These are phyloP conservation scores for Mucor racemosus DNA, from an alignment of 371 early-diverging fungal genomes.

Conservation along the genomic window DNA sequence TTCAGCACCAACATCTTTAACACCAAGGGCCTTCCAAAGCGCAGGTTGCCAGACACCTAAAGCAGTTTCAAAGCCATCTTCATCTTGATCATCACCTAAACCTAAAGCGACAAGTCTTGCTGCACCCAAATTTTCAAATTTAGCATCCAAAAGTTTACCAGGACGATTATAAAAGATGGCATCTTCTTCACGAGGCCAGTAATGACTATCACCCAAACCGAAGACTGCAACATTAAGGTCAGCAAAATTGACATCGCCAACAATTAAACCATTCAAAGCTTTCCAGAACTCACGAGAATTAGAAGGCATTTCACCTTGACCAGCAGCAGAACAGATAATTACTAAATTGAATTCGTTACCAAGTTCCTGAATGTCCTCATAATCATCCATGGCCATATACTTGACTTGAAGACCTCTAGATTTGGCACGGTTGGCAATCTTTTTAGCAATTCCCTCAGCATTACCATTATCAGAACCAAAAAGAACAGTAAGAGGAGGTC, in stretches of 20 bases:
- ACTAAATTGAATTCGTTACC: slow-evolving; percentile 73
- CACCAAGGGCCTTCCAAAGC: slow-evolving; percentile 74
- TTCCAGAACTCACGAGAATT: slow-evolving; percentile 89
- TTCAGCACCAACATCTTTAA: slow-evolving; percentile 55
- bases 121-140: slow-evolving; percentile 75
- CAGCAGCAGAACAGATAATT: slow-evolving; percentile 83
- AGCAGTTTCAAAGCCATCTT: slow-evolving; percentile 86
- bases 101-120: slow-evolving; percentile 62
- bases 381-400: slow-evolving; percentile 78
- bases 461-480: slow-evolving; percentile 90
- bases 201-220: slow-evolving; percentile 90
- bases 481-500: slow-evolving; percentile 75
- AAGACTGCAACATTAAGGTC: slow-evolving; percentile 76
- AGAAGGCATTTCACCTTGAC: slow-evolving; percentile 93
- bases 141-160: slow-evolving; percentile 81
- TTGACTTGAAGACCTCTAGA: slow-evolving; percentile 76
- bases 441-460: slow-evolving; percentile 81
- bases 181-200: slow-evolving; percentile 93
- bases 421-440: slow-evolving; percentile 75
- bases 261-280: slow-evolving; percentile 51
- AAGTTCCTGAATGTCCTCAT: slow-evolving; percentile 72
- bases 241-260: slow-evolving; percentile 65
- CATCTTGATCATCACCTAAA: slow-evolving; percentile 88
- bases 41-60: slow-evolving; percentile 74
- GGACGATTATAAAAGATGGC: slow-evolving; percentile 87